phyloP scores from a whole-genome alignment of 1,139 yeast species.

The Trichomonascaceae sp. region DNA sequence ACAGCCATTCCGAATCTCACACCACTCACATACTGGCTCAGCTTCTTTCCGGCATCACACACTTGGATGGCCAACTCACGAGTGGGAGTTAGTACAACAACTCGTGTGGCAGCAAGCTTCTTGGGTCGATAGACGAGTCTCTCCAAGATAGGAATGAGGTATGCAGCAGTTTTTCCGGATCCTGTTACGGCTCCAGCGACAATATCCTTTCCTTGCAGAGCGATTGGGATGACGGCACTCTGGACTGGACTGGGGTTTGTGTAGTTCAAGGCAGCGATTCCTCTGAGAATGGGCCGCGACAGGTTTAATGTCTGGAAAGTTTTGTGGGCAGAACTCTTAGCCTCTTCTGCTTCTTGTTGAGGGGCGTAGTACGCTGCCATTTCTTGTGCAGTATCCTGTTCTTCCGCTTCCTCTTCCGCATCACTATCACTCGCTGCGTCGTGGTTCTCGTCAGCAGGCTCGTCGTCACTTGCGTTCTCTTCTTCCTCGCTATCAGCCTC shows the following conservation, averaged over 20 bases:
- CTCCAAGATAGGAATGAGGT: constrained; percentile 89
- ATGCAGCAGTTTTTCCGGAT: constrained; percentile 98
- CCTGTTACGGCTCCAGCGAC: constrained; percentile 99
- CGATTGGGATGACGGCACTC: constrained; percentile 85
- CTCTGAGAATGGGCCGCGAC: constrained; percentile 82
- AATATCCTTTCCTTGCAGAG: constrained; percentile 80
- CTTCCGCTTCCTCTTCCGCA: constrained; percentile 13
- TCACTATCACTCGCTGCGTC: constrained; percentile 22
- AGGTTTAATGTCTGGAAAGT: constrained; percentile 67
- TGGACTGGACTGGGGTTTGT: constrained; percentile 87
- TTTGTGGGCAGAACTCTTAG: constrained; percentile 34
- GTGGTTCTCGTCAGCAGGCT: constrained; percentile 19
- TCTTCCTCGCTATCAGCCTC: constrained; percentile 29
- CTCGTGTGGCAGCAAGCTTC: constrained; percentile 77
- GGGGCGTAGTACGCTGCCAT: constrained; percentile 23
- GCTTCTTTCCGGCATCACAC: constrained; percentile 78
- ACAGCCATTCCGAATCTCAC: constrained; percentile 85
- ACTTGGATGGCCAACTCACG: constrained; percentile 98
- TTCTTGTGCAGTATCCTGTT: constrained; percentile 22
- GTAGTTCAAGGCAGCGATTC: constrained; percentile 69
- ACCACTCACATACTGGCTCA: constrained; percentile 64
- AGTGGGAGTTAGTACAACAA: constrained; percentile 82
- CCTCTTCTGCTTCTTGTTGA: constrained; percentile 22
- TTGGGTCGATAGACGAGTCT: constrained; percentile 81
- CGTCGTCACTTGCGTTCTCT: constrained; percentile 21